Base-by-base conservation (phyloP, 1,284 basidiomycete species). In the Naganishia albida region DNA sequence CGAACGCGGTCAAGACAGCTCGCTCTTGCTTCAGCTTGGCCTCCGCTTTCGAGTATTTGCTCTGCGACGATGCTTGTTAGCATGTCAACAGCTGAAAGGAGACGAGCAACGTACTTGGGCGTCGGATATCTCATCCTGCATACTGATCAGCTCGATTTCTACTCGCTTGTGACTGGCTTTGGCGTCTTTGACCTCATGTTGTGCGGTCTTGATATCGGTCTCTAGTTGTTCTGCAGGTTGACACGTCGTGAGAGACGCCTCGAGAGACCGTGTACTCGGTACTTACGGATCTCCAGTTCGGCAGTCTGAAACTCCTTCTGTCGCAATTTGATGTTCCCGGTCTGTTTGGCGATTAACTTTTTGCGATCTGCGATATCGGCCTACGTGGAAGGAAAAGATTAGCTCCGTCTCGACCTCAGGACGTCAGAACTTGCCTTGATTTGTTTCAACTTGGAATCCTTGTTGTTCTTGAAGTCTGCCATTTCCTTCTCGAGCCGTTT, bases 391-490 rank as follows among this genome's bases (percentile, higher is more conserved):
- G 20, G n/a, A 46, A 57, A 30, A 48, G 20, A 38, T 53, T 16
- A 38, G 38, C 38, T n/a, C n/a, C 1, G 40, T 7, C 49, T 25
- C 10, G 30, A 15, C 0, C 3, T 42, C 12, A 48, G 46, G 15
- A 30, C 7, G n/a, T 62, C 40, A 64, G 25, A 48, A 71, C 79
- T 50, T 62, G 90, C 91, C 83, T 93, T 95, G 72, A 99, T 86
- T 77, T 98, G 89, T 46, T 90, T 90, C 63, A 94, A 89, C 81
- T 99, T 99, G 53, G 91, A 91, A 65, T 97, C 95, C 78, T 97
- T 96, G 82, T 99, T 94, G 77, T 93, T 88, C 82, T 96, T 94
- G 81, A 99, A 97, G 82, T 99, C 96, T 62, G 86, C 87, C 93
- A 99, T 98, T 76, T 99, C 96, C 74, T 88, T 88, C 80, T 98